Evolutionary conservation across 2,329 filamentous ascomycete genomes (phyloP), one percentile per base, ranked within the genome.

Genomic region (Paecilomyces variotii): DNA sequence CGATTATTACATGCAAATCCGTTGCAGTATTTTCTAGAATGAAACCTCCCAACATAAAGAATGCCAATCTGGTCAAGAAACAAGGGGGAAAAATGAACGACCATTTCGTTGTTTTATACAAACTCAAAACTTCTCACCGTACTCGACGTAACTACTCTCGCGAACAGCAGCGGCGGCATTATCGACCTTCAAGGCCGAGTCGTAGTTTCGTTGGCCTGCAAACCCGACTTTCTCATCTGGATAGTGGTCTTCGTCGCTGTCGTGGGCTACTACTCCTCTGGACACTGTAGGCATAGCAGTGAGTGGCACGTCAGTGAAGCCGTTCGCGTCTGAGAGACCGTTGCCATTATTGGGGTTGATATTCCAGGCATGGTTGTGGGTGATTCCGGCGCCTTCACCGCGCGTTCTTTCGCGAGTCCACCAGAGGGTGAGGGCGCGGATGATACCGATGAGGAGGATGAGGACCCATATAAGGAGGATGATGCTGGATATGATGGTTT

Each of bases 391-490:
- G 32, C 85, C 84, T 67, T 88, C 86, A 9, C 77, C 84, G 10
- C 84, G 80, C 7, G 77, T 81, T 62, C 84, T 85, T 56, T 86
- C 85, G 1, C 81, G 81, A 28, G 78, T 77, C 57, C 79, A 77
- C 76, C 89, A 84, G 57, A 86, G 80, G 34, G 80, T 79, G 59
- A 86, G 73, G 28, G 87, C 87, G 60, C 90, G 84, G 54, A 84
- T 74, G 57, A 93, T 74, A 54, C 90, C 94, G 54, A 89, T 80
- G 35, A 97, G 79, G 3, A 90, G 84, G 59, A 96, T 82, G 61
- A 94, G 73, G 56, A 95, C 68, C 81, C 91, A 99, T 28, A 96
- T 76, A 2, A 90, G 77, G 11, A 97, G 75, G 3, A 99, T 77
- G 55, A 81, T 84, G 0, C 83, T 80, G 2, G 92, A 89, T 64